These are phyloP conservation scores for Myxozyma melibiosi DNA, from an alignment of 805 yeast genomes.

Conservation along the genomic window DNA sequence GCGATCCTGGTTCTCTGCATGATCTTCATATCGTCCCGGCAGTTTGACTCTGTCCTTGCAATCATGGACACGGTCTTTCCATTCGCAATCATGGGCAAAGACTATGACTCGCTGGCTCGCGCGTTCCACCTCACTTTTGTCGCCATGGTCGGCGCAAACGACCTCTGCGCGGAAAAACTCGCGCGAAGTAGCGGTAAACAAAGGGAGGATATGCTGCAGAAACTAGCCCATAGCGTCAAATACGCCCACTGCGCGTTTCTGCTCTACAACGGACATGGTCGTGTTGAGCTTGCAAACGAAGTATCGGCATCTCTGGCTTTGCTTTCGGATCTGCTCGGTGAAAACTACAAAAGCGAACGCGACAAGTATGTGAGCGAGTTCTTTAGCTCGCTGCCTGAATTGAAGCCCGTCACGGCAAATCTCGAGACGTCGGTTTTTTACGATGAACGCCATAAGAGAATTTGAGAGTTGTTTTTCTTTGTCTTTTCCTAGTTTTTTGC, in stretches of 20 bases:
- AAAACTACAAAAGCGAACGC: too few relatives aligned
- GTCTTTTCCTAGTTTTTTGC: too few relatives aligned
- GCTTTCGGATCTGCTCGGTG: conserved; percentile 12
- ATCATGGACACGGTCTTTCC: conserved; percentile 52
- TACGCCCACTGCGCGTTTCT: conserved; percentile 2
- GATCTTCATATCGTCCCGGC: conserved; percentile 48
- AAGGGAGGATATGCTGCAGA: background rate
- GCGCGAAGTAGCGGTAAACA: background rate
- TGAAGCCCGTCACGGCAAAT: too few relatives aligned
- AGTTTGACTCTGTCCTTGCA: conserved; percentile 49
- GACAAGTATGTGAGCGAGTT: too few relatives aligned
- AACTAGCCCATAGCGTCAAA: conserved; percentile 17
- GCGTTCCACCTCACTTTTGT: conserved; percentile 45
- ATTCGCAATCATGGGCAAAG: conserved; percentile 47
- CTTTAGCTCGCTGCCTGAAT: too few relatives aligned
- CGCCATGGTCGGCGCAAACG: conserved; percentile 34
- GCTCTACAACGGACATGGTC: too few relatives aligned
- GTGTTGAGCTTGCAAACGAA: too few relatives aligned
- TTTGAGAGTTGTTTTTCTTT: too few relatives aligned
- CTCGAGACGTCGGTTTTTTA: too few relatives aligned
- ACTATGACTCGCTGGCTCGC: conserved; percentile 46
- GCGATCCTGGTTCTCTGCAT: conserved; percentile 52
- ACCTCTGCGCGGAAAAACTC: background rate
- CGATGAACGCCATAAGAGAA: too few relatives aligned
- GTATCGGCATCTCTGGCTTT: conserved; percentile 1